Evolutionary conservation across 2,329 filamentous ascomycete genomes (phyloP).

Genomic region (Colletotrichum sidae): DNA sequence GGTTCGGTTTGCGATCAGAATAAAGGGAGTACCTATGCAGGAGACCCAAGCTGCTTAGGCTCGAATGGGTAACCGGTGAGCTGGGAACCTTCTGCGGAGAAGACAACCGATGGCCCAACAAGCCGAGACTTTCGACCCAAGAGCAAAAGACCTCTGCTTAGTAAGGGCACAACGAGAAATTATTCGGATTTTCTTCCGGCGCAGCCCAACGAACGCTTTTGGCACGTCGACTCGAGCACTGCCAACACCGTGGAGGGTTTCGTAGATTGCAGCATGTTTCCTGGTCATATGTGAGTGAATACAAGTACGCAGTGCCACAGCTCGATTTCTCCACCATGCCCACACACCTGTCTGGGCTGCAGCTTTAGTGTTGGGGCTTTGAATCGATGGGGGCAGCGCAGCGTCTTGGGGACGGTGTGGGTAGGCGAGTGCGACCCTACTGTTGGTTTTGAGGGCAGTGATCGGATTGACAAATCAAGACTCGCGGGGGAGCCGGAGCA

Average conservation of each 20-base stretch:
- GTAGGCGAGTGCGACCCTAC: conserved; percentile 5
- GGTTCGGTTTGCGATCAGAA: conserved; percentile 13
- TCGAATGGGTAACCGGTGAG: conserved; percentile 37
- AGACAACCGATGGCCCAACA: conserved; percentile 20
- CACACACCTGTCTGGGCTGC: neutral
- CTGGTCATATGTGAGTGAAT: neutral
- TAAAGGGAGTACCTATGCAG: conserved; percentile 8
- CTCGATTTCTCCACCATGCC: neutral
- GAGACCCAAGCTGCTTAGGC: conserved; percentile 34
- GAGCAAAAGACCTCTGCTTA: conserved; percentile 1
- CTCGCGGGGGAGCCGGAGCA: too few relatives aligned
- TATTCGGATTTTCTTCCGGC: too few relatives aligned
- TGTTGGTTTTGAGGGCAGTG: neutral
- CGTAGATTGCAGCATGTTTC: neutral
- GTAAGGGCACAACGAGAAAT: too few relatives aligned
- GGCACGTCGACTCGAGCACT: too few relatives aligned
- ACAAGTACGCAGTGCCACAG: neutral
- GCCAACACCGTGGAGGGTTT: neutral
- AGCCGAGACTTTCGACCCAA: conserved; percentile 27
- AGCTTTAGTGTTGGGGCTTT: neutral
- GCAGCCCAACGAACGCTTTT: too few relatives aligned
- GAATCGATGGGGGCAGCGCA: neutral
- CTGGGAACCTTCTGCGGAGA: conserved; percentile 26
- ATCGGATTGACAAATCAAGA: conserved; percentile 18
- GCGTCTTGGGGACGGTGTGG: neutral